Conservation (phyloP, 495 filamentous ascomycete genomes). For the Aspergillus kassunensis region DNA sequence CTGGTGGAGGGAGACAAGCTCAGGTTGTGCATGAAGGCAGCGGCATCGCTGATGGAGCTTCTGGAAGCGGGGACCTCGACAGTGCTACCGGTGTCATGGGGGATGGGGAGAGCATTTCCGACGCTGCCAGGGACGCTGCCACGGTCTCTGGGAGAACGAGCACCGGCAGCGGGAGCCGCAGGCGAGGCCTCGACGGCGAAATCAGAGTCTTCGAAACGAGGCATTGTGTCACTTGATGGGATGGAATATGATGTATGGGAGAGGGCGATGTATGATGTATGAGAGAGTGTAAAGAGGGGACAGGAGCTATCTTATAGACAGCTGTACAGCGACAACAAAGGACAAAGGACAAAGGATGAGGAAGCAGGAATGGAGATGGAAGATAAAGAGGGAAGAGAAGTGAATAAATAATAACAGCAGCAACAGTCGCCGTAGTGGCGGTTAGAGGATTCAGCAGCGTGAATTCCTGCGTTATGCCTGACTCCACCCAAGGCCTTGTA, state of each 20-base stretch:
- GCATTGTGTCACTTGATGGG: conserved; percentile 46
- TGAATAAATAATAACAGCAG: conserved; percentile 10
- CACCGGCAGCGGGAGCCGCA: conserved; percentile 27
- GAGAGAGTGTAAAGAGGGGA: conserved; percentile 5
- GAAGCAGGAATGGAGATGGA: not conserved
- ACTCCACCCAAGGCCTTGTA: conserved; percentile 29
- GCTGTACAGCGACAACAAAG: not conserved
- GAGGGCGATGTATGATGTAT: not conserved
- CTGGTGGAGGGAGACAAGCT: conserved; percentile 63
- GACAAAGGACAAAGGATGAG: conserved; percentile 12
- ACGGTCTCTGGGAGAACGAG: conserved; percentile 28
- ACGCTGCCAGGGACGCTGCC: conserved; percentile 24
- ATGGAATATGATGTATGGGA: not conserved
- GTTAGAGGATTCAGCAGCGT: too few species aligned
- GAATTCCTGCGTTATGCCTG: conserved; percentile 17
- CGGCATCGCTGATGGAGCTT: conserved; percentile 64
- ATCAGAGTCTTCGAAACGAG: conserved; percentile 58
- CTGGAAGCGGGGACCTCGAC: conserved; percentile 70
- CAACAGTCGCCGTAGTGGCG: conserved; percentile 11
- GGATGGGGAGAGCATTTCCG: conserved; percentile 49
- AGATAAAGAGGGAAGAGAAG: not conserved
- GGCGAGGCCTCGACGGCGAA: conserved; percentile 39
- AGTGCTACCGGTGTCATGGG: conserved; percentile 46
- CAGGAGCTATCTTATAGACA: not conserved
- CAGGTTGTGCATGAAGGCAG: conserved; percentile 70